Conservation (phyloP, 2,329 filamentous ascomycete genomes). For the Dothidotthia symphoricarpi region DNA sequence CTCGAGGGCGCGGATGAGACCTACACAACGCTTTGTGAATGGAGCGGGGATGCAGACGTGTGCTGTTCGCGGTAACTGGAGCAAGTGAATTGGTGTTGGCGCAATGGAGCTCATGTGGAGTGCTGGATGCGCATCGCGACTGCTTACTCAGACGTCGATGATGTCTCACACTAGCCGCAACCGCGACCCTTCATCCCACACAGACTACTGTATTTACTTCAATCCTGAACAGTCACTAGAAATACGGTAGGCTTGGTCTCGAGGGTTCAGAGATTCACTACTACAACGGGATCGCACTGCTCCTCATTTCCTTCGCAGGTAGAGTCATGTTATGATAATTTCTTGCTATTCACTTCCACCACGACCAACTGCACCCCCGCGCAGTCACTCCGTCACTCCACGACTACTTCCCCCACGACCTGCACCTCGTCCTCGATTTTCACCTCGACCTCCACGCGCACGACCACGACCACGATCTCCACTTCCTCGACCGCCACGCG, state of each 20-base stretch:
- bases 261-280: conserved; percentile 73
- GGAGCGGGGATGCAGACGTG: conserved; percentile 9
- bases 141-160: not conserved
- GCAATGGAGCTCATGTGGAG: conserved; percentile 10
- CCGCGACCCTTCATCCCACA: conserved; percentile 86
- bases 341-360: too few species aligned
- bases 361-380: too few species aligned
- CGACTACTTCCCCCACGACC: too few species aligned
- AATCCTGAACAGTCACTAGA: conserved; percentile 87
- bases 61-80: conserved; percentile 7
- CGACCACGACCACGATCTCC: too few species aligned
- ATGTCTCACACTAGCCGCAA: conserved; percentile 53
- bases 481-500: too few species aligned
- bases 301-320: conserved; percentile 71
- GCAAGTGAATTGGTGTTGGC: conserved; percentile 5
- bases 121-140: conserved; percentile 4
- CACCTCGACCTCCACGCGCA: too few species aligned
- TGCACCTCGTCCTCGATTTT: too few species aligned
- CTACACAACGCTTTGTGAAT: conserved; percentile 32
- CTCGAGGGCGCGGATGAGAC: conserved; percentile 30
- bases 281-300: conserved; percentile 71
- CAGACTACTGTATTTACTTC: conserved; percentile 80
- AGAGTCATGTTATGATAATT: too few species aligned
- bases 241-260: conserved; percentile 79
- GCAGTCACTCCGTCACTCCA: too few species aligned